Evolutionary conservation across 768 basidiomycete species (phyloP).

Genomic region (Kwoniella bestiolae): DNA sequence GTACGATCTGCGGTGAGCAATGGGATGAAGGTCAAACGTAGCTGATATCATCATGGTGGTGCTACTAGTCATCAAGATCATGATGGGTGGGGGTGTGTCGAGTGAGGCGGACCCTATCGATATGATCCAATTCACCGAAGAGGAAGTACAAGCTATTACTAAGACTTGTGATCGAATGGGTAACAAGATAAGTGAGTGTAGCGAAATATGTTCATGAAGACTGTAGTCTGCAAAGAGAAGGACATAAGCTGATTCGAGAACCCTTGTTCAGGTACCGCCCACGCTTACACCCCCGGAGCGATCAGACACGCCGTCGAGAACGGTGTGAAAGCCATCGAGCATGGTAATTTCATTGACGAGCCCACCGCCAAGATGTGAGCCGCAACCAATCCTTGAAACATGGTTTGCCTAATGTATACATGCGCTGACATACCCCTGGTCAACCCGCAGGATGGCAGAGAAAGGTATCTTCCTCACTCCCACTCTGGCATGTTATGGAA

Average conservation of each 20-base stretch:
- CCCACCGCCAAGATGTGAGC: constrained; percentile 58
- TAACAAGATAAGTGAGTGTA: constrained; percentile 24
- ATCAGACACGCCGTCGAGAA: constrained; percentile 62
- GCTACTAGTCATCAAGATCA: constrained; percentile 58
- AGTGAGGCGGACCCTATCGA: constrained; percentile 61
- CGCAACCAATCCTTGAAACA: no score
- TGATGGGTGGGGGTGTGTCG: constrained; percentile 60
- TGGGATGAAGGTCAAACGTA: constrained; percentile 59
- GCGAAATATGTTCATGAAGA: background rate
- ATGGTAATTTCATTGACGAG: constrained; percentile 61
- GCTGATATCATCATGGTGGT: constrained; percentile 54
- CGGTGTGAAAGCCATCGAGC: constrained; percentile 61
- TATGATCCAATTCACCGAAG: constrained; percentile 60
- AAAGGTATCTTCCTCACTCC: constrained; percentile 61
- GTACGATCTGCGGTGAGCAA: no score
- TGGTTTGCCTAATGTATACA: no score
- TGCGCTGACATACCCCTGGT: no score
- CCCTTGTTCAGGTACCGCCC: constrained; percentile 57
- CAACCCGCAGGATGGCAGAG: constrained; percentile 59
- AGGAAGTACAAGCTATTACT: constrained; percentile 61
- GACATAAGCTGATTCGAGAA: no score
- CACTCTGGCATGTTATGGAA: constrained; percentile 61
- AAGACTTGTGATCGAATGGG: constrained; percentile 61
- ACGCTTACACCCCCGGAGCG: constrained; percentile 58
- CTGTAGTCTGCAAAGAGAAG: background rate